Percentiles rank a stretch among this genome's conserved stretches.
Conservation (phyloP, 2,329 filamentous ascomycete species). For the Gaeumannomyces tritici region DNA sequence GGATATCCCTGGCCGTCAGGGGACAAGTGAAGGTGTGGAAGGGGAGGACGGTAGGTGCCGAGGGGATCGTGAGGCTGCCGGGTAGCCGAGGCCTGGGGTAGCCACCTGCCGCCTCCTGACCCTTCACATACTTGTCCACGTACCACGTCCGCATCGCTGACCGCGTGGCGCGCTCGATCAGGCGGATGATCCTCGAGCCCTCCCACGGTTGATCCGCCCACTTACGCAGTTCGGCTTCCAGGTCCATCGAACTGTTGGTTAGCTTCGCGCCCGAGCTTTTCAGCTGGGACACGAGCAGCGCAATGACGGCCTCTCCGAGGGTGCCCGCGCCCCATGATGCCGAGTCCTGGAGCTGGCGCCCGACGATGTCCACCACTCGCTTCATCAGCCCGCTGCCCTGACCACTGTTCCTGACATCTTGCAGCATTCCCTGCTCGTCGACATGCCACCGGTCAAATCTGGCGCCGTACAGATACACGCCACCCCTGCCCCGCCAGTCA, state of each 20-base stretch:
- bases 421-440: conserved; percentile 70
- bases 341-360: conserved; percentile 77
- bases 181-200: conserved; percentile 71
- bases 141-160: conserved; percentile 81
- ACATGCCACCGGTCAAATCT: conserved; percentile 89
- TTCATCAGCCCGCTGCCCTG: conserved; percentile 73
- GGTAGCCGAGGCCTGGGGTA: conserved; percentile 72
- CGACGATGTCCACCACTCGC: conserved; percentile 82
- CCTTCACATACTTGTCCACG: conserved; percentile 62
- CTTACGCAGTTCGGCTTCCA: conserved; percentile 29
- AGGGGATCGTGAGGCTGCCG: conserved; percentile 62
- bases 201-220: conserved; percentile 80
- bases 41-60: conserved; percentile 86
- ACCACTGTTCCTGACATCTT: conserved; percentile 56
- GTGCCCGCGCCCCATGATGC: conserved; percentile 74
- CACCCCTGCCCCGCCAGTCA: conserved; percentile 84
- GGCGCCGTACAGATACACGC: conserved; percentile 64
- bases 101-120: conserved; percentile 42
- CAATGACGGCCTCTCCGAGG: conserved; percentile 46
- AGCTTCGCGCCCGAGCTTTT: conserved; percentile 25
- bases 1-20: conserved; percentile 81
- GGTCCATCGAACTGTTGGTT: conserved; percentile 21
- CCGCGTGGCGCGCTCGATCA: conserved; percentile 77
- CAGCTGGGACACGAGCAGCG: conserved; percentile 38
- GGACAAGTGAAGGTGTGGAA: conserved; percentile 98